Percentiles rank a stretch among this genome's conserved stretches.
These are phyloP conservation scores for Kodamaea sp. DNA, from an alignment of 1,139 yeast species.

Conservation along the genomic window DNA sequence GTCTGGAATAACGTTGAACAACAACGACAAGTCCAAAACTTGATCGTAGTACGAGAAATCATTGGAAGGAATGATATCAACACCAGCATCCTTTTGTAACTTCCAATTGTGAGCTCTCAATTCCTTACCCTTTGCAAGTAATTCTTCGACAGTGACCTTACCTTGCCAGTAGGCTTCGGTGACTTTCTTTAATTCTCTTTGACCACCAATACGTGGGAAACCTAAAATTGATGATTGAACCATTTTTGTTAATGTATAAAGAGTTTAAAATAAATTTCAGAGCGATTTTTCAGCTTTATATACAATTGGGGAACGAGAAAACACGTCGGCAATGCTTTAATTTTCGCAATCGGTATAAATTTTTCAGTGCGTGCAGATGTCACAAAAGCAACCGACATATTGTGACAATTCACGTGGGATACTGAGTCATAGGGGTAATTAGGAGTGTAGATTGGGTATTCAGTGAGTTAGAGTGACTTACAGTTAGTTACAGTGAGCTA, in stretches of 20 bases:
- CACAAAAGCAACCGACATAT: not conserved
- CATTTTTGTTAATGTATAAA: constrained; percentile 41
- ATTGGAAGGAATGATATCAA: constrained; percentile 93
- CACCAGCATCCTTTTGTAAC: constrained; percentile 95
- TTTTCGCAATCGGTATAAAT: not conserved
- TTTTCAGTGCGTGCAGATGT: not conserved
- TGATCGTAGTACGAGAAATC: constrained; percentile 99
- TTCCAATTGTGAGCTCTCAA: constrained; percentile 97
- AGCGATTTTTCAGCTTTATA: not conserved
- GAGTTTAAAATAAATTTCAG: constrained; percentile 2
- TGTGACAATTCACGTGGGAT: not conserved
- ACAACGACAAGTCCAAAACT: constrained; percentile 84
- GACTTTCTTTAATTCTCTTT: constrained; percentile 97
- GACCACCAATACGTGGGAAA: constrained; percentile 99
- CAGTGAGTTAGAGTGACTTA: too few relatives aligned
- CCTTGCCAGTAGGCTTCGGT: constrained; percentile 99
- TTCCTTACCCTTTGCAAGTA: constrained; percentile 89
- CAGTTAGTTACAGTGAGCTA: too few relatives aligned
- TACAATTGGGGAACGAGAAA: not conserved
- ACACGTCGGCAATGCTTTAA: not conserved
- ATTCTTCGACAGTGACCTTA: constrained; percentile 81
- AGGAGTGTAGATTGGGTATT: too few relatives aligned
- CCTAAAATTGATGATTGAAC: constrained; percentile 96
- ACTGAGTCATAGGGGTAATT: not conserved
- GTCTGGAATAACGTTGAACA: constrained; percentile 94